Evolutionary conservation across 768 basidiomycete genomes (phyloP).

Genomic region (Auricularia sp.): DNA sequence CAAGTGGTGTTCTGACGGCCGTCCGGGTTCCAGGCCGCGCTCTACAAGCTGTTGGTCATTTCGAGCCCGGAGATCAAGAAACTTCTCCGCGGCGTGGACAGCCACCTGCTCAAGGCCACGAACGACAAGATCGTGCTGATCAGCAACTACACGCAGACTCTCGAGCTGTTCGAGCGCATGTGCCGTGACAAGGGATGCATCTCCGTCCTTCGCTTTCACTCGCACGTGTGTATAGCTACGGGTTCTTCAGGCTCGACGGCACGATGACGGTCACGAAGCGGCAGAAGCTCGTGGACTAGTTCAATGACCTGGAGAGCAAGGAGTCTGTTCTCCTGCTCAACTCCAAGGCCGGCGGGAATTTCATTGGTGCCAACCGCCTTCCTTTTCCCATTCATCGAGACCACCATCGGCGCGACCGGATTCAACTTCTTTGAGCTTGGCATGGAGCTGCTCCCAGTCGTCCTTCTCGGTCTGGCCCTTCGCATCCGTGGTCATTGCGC

Average conservation of each 20-base stretch:
- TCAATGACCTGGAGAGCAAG: slow-evolving; percentile 86
- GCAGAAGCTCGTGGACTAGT: slow-evolving; percentile 92
- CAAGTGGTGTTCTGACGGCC: slow-evolving; percentile 91
- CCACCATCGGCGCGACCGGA: too few relatives aligned
- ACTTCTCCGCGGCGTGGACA: slow-evolving; percentile 73
- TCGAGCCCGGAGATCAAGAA: slow-evolving; percentile 88
- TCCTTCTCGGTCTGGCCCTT: too few relatives aligned
- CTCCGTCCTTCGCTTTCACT: slow-evolving; percentile 4
- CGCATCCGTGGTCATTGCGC: too few relatives aligned
- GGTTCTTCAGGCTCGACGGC: slow-evolving; percentile 88
- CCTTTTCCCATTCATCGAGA: too few relatives aligned
- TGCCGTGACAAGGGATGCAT: slow-evolving; percentile 74
- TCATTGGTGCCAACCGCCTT: slow-evolving; percentile 94
- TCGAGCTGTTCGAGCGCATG: slow-evolving; percentile 86
- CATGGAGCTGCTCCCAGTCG: too few relatives aligned
- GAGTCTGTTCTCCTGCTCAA: slow-evolving; percentile 92
- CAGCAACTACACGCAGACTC: slow-evolving; percentile 92
- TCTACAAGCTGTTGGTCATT: slow-evolving; percentile 81
- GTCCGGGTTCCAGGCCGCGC: slow-evolving; percentile 70
- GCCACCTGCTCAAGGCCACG: slow-evolving; percentile 89
- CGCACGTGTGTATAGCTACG: slow-evolving; percentile 49
- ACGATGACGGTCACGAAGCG: slow-evolving; percentile 85
- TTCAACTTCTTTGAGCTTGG: too few relatives aligned
- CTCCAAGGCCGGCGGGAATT: slow-evolving; percentile 92
- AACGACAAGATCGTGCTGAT: slow-evolving; percentile 71